A percentile compares a stretch with the other conserved stretches of the same genome.
Evolutionary conservation across 306 rosid species (phyloP).

Genomic region (Trifolium fragiferum): DNA sequence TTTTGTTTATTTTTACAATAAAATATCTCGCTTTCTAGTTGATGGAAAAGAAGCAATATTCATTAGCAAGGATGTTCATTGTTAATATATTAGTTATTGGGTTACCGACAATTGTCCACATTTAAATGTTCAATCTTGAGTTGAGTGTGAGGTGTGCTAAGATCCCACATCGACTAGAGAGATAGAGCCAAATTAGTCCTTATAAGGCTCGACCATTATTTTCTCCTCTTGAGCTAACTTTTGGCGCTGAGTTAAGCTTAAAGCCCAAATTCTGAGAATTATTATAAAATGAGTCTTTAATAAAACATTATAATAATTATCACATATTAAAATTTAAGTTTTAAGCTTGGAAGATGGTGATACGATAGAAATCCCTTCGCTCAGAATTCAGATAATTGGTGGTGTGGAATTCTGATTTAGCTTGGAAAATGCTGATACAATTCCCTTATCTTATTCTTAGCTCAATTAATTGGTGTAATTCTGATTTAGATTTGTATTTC

Average conservation of each 20-base stretch:
- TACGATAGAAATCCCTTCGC: neutral
- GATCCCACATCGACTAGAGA: neutral
- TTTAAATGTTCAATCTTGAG: neutral
- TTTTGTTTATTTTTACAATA: too few species aligned
- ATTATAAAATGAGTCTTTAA: neutral
- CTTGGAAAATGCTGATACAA: slow-evolving; percentile 15
- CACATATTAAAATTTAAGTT: neutral
- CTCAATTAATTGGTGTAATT: slow-evolving; percentile 3
- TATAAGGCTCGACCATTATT: neutral
- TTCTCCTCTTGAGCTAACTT: neutral
- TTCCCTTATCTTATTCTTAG: slow-evolving; percentile 13
- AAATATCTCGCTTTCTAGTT: neutral
- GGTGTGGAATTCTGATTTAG: neutral
- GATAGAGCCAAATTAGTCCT: too few species aligned
- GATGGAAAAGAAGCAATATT: neutral
- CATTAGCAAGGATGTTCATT: neutral
- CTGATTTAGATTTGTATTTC: slow-evolving; percentile 12
- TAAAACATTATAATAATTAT: neutral
- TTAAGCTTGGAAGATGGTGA: neutral
- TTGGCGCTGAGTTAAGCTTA: neutral
- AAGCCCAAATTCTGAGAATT: neutral
- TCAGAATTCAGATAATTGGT: neutral
- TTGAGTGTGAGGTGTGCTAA: neutral
- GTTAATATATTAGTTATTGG: neutral
- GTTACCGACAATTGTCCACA: too few species aligned